These are phyloP conservation scores for Plantago rigida DNA, from an alignment of 305 asterid species.

Conservation along the genomic window DNA sequence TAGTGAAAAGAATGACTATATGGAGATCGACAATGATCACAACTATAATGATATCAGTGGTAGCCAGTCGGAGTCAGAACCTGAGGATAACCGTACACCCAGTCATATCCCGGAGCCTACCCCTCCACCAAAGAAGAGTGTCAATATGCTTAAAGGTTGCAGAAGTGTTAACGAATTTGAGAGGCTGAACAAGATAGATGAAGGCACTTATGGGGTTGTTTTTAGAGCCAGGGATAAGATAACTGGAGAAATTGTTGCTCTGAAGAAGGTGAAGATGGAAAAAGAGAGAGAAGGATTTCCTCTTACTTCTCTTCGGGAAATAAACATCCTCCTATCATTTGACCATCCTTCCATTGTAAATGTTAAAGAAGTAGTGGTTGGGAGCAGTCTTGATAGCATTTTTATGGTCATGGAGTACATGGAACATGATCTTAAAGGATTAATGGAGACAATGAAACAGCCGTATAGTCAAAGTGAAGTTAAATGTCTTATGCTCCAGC, in stretches of 20 bases:
- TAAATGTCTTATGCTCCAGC: conserved; percentile 88
- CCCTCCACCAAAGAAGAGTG: conserved; percentile 48
- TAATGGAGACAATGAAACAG: conserved; percentile 80
- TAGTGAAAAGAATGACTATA: conserved; percentile 37
- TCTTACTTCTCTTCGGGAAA: conserved; percentile 72
- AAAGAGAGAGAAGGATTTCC: conserved; percentile 94
- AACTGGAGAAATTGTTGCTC: conserved; percentile 79
- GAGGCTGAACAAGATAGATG: conserved; percentile 79
- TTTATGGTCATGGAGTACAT: conserved; percentile 95
- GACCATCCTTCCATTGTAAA: conserved; percentile 75
- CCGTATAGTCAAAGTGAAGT: conserved; percentile 86
- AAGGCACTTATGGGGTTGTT: conserved; percentile 93
- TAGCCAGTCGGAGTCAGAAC: conserved; percentile 49
- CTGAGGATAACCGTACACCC: conserved; percentile 47
- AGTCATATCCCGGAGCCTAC: conserved; percentile 39
- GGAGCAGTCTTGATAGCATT: conserved; percentile 63
- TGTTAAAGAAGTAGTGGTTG: conserved; percentile 86
- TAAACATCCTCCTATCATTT: conserved; percentile 70
- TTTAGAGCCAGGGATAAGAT: conserved; percentile 78
- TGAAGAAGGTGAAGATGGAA: conserved; percentile 95
- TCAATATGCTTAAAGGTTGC: conserved; percentile 95
- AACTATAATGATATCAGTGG: conserved; percentile 31
- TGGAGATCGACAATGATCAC: conserved; percentile 44
- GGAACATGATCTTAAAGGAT: conserved; percentile 87
- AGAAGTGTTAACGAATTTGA: conserved; percentile 82